Base-by-base conservation (phyloP, 1,284 basidiomycete species). In the Malassezia dermatis region DNA sequence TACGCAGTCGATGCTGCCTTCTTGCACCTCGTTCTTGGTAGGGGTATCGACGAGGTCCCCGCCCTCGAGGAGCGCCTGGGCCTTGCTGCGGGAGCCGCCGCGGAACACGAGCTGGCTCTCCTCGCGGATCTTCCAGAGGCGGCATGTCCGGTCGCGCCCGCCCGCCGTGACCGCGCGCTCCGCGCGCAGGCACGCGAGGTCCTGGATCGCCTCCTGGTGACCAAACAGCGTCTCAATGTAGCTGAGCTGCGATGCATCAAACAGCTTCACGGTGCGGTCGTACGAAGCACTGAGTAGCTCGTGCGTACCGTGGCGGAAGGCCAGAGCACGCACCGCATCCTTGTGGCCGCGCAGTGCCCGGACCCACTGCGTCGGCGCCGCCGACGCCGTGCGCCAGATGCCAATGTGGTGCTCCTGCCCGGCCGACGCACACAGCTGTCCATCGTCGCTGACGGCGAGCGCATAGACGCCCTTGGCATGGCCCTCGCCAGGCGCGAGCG, bases 211-310 rank as follows among this genome's bases (percentile, higher is more conserved):
- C 70, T 96, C 93, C 78, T 98, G 94, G 72, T 99, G 93, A 1
- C 93, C 93, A 71, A 95, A 99, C 8, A 98, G 80, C 11, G 93
- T 96, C 75, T 99, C 94, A 55, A 96, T 85, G 69, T 93, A 91
- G 4, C 87, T 88, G 78, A 94, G 82, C 0, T 85, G 84, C 1
- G 83, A 80, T 15, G 90, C 79, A 65, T 91, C 89, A 71, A 87
- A 94, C 15, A 96, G 80, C 75, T 94, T 93, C 47, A 96, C 76
- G 8, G 89, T 91, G 10, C 93, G 85, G 70, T 96, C 93, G 58
- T 86, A 84, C 0, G 89, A 94, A 11, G 83, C 85, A 0, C 85
- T 85, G 45, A 65, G 68, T 65, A 93, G 93, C 32, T 96, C 79
- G 23, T 59, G 52, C 32, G 85, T 79, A n/a, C 83, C 82, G 70